Evolutionary conservation across 2,329 filamentous ascomycete species (phyloP).

Genomic region (Venturiaceae sp.): DNA sequence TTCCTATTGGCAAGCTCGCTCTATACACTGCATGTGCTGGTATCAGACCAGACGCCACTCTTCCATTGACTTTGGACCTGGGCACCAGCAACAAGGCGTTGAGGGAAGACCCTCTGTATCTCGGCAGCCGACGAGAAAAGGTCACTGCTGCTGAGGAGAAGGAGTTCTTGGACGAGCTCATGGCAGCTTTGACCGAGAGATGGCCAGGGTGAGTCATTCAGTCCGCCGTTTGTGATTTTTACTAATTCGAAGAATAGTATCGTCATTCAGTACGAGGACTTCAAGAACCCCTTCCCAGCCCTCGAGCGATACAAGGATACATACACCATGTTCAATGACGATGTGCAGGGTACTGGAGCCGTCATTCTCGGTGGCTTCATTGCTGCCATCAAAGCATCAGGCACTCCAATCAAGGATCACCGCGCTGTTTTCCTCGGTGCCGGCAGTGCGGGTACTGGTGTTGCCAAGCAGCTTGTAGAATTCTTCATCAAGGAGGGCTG

Average conservation of each 20-base stretch:
- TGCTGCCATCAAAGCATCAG: constrained; percentile 71
- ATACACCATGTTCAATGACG: constrained; percentile 97
- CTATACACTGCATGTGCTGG: constrained; percentile 94
- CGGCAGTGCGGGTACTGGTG: constrained; percentile 90
- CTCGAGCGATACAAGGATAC: constrained; percentile 78
- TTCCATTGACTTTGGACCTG: constrained; percentile 53
- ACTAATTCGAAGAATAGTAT: constrained; percentile 39
- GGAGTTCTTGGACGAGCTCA: constrained; percentile 95
- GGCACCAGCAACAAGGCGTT: constrained; percentile 54
- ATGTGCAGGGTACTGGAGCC: constrained; percentile 94
- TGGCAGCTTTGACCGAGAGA: constrained; percentile 75
- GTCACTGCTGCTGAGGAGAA: constrained; percentile 68
- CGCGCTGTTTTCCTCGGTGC: constrained; percentile 93
- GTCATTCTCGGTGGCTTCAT: constrained; percentile 82
- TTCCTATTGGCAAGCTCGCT: constrained; percentile 91
- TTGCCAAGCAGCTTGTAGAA: constrained; percentile 94
- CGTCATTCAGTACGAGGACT: constrained; percentile 91
- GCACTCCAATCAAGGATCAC: constrained; percentile 79
- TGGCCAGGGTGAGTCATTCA: constrained; percentile 50
- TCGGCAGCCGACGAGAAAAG: constrained; percentile 79
- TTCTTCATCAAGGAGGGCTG: constrained; percentile 92
- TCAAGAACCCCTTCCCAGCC: constrained; percentile 94
- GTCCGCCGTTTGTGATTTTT: neutral
- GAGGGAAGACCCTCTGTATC: constrained; percentile 76
- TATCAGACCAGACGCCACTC: constrained; percentile 67